Evolutionary conservation across 2,329 filamentous ascomycete species (phyloP).

Genomic region (Diaporthe citri): DNA sequence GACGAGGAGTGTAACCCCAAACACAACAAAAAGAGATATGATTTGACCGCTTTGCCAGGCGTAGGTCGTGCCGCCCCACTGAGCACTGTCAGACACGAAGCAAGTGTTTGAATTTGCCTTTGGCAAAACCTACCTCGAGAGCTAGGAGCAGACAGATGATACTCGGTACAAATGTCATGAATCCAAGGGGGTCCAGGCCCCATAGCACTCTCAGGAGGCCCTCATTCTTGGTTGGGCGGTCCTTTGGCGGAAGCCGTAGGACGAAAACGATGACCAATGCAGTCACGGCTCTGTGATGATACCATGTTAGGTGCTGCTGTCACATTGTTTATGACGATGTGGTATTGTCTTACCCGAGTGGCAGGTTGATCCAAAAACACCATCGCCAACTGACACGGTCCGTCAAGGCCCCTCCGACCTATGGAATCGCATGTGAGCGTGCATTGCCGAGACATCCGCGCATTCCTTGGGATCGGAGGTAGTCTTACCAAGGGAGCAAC

Average conservation of each 20-base stretch:
- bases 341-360: not conserved
- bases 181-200: constrained; percentile 45
- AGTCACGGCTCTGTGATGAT: not conserved
- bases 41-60: constrained; percentile 53
- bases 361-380: constrained; percentile 22
- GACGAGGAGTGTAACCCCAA: constrained; percentile 48
- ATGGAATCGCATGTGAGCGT: no score
- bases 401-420: constrained; percentile 2
- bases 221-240: not conserved
- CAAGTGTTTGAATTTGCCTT: not conserved
- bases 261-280: not conserved
- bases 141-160: constrained; percentile 61
- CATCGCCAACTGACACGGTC: constrained; percentile 2
- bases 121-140: constrained; percentile 54
- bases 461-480: fast-evolving
- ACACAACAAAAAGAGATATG: constrained; percentile 53
- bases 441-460: not conserved
- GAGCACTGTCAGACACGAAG: constrained; percentile 16
- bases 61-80: constrained; percentile 59
- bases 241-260: not conserved
- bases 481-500: constrained; percentile 55
- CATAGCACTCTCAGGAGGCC: not conserved
- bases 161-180: constrained; percentile 47
- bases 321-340: not conserved
- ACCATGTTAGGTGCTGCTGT: not conserved